Conservation (phyloP, 495 filamentous ascomycete genomes). For the Beverwykella pulmonaria region DNA sequence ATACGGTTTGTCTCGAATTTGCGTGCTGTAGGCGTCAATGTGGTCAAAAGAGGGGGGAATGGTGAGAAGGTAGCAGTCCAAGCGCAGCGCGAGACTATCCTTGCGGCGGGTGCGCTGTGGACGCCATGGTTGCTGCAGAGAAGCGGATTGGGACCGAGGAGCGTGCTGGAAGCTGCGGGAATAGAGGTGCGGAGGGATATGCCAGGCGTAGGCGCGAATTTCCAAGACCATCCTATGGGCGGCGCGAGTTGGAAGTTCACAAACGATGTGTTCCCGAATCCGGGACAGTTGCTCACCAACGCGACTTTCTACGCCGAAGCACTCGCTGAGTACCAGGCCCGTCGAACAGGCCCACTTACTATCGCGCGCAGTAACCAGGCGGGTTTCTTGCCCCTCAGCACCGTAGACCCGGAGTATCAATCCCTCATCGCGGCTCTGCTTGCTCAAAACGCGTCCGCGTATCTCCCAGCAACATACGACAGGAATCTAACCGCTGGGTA, state of each 20-base stretch:
- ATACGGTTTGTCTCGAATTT: not conserved
- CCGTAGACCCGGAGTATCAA: not conserved
- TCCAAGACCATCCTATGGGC: slow-evolving; percentile 29
- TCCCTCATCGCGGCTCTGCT: not conserved
- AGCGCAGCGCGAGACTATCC: slow-evolving; percentile 56
- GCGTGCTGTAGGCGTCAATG: not conserved
- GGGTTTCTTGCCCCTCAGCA: not conserved
- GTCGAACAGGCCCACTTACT: not conserved
- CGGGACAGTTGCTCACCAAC: not conserved
- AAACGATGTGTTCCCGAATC: slow-evolving; percentile 2
- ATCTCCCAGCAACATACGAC: not conserved
- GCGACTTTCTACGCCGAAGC: not conserved
- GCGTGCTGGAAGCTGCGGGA: slow-evolving; percentile 7
- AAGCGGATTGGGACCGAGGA: slow-evolving; percentile 17
- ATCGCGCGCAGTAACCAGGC: not conserved
- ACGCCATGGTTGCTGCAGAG: slow-evolving; percentile 22
- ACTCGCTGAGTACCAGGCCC: not conserved
- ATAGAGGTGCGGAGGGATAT: slow-evolving; percentile 3
- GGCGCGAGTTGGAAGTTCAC: not conserved
- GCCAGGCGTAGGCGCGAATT: slow-evolving; percentile 23
- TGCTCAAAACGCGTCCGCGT: not conserved
- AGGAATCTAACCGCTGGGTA: slow-evolving; percentile 3
- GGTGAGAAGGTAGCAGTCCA: slow-evolving; percentile 30
- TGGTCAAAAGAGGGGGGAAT: not conserved
- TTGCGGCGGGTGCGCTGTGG: slow-evolving; percentile 20